Percentiles rank a stretch among this genome's conserved stretches.
Conservation (phyloP, 768 basidiomycete species). For the Obba rivulosa region DNA sequence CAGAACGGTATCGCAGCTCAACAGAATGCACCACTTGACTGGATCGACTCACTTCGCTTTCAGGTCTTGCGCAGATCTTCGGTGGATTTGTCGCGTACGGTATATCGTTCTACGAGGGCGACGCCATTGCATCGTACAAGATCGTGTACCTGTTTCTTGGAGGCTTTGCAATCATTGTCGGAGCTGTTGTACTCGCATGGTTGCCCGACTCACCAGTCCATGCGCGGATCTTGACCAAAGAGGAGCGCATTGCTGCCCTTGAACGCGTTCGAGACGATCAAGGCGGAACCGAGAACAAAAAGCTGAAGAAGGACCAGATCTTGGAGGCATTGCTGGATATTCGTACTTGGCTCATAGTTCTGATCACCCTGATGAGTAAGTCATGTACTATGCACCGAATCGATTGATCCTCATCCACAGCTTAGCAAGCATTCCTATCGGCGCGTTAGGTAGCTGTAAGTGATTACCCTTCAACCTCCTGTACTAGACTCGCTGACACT, state of each 20-base stretch:
- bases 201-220: slow-evolving; percentile 63
- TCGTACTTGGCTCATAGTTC: slow-evolving; percentile 57
- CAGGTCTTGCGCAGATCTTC: slow-evolving; percentile 44
- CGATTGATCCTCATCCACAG: slow-evolving; percentile 28
- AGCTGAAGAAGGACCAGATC: slow-evolving; percentile 52
- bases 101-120: slow-evolving; percentile 48
- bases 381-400: too few relatives aligned
- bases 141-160: slow-evolving; percentile 59
- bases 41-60: too few relatives aligned
- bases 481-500: too few relatives aligned
- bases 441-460: slow-evolving; percentile 57
- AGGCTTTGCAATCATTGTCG: slow-evolving; percentile 54
- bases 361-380: slow-evolving; percentile 55
- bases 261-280: slow-evolving; percentile 64
- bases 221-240: slow-evolving; percentile 47
- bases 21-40: too few relatives aligned
- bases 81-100: slow-evolving; percentile 65
- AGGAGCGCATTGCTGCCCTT: slow-evolving; percentile 57
- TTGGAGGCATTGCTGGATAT: slow-evolving; percentile 51
- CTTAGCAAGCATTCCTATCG: slow-evolving; percentile 65
- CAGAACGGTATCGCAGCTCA: too few relatives aligned
- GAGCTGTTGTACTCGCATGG: slow-evolving; percentile 50
- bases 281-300: slow-evolving; percentile 58
- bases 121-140: slow-evolving; percentile 48
- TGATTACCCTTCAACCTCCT: too few relatives aligned